Evolutionary conservation across 768 basidiomycete species (phyloP).

Genomic region (Xerocomus spinulosus): DNA sequence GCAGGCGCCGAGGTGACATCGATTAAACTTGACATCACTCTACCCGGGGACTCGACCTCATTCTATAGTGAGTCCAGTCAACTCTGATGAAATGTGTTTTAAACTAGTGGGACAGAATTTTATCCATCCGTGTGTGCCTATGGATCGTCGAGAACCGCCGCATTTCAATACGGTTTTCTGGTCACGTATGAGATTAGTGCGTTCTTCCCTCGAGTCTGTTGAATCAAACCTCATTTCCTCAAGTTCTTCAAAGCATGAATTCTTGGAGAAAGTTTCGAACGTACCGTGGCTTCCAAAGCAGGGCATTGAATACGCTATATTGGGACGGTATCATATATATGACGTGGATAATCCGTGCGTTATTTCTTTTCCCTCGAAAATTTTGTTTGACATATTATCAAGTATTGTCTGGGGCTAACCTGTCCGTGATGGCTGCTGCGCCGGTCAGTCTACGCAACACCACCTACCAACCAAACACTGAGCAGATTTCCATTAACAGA

Average conservation of each 20-base stretch:
- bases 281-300: conserved; percentile 18
- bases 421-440: conserved; percentile 14
- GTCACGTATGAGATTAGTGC: conserved; percentile 20
- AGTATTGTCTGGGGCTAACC: conserved; percentile 15
- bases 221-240: not conserved
- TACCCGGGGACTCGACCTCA: conserved; percentile 16
- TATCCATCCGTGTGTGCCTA: conserved; percentile 17
- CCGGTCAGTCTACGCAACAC: conserved; percentile 12
- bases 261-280: conserved; percentile 21
- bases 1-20: conserved; percentile 12
- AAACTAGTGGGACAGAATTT: conserved; percentile 8
- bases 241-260: conserved; percentile 25
- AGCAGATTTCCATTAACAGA: conserved; percentile 1
- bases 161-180: conserved; percentile 14
- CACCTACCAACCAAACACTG: not conserved
- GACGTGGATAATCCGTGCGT: conserved; percentile 19
- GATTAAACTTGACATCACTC: not conserved
- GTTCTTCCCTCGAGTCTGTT: not conserved
- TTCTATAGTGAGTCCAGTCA: conserved; percentile 18
- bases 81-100: not conserved
- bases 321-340: conserved; percentile 28
- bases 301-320: conserved; percentile 19
- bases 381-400: not conserved
- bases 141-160: conserved; percentile 12
- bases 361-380: not conserved